A percentile compares a stretch with the other conserved stretches of the same genome.
Evolutionary conservation across 1,139 yeast genomes (phyloP).

Genomic region (Zygotorulaspora mrakii): DNA sequence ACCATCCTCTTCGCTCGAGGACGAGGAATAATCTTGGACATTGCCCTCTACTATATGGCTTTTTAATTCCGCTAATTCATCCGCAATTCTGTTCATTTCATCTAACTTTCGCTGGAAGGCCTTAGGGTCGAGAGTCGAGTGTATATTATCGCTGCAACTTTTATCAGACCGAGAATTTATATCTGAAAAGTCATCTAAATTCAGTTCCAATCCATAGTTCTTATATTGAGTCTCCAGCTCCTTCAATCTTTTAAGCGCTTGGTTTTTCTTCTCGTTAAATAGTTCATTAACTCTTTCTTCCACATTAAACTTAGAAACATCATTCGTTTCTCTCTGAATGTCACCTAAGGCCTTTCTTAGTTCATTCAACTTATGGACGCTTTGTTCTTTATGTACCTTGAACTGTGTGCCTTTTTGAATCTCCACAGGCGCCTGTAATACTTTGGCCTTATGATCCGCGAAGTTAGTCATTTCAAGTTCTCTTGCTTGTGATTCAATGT

Average conservation of each 20-base stretch:
- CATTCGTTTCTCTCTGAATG: conserved; percentile 69
- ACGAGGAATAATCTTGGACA: conserved; percentile 10
- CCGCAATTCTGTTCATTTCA: conserved; percentile 46
- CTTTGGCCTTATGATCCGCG: conserved; percentile 40
- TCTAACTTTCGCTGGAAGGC: conserved; percentile 44
- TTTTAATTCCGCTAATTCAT: conserved; percentile 33
- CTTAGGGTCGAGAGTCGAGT: conserved; percentile 41
- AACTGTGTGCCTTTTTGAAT: conserved; percentile 7
- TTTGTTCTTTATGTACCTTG: conserved; percentile 28
- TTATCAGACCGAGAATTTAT: neutral
- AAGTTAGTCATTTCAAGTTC: conserved; percentile 85
- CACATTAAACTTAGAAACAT: conserved; percentile 60
- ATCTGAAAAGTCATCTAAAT: conserved; percentile 18
- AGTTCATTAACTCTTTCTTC: conserved; percentile 50
- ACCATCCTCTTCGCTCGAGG: conserved; percentile 14
- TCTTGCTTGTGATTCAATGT: conserved; percentile 77
- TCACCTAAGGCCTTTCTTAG: conserved; percentile 56
- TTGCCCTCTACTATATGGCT: conserved; percentile 8
- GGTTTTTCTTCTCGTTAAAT: conserved; percentile 53
- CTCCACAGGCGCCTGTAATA: conserved; percentile 27
- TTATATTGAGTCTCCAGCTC: conserved; percentile 60
- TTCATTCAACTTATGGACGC: conserved; percentile 44
- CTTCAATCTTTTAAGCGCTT: conserved; percentile 64
- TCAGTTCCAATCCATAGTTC: conserved; percentile 57
- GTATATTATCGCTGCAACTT: neutral